A percentile compares a stretch with the other conserved stretches of the same genome.
phyloP scores from a whole-genome alignment of 129 eudicot genomes.

The Flaveria linearis region DNA sequence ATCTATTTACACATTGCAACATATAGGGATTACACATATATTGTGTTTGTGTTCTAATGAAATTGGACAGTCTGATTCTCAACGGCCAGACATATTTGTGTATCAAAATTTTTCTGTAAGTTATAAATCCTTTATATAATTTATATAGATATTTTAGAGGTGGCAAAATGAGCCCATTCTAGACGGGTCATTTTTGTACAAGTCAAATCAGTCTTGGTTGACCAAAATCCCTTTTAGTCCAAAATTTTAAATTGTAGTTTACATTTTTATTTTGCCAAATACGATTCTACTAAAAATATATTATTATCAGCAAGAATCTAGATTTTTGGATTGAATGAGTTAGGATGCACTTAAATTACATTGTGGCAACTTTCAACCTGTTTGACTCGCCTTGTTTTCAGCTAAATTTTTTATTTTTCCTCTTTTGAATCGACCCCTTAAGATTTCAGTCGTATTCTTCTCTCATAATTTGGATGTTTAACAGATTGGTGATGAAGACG shows the following conservation, averaged over 20 bases:
- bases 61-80: slow-evolving; percentile 94
- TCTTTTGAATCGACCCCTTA: too few species aligned
- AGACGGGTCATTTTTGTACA: not conserved
- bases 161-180: not conserved
- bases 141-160: not conserved
- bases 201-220: not conserved
- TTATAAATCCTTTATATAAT: slow-evolving; percentile 12
- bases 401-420: too few species aligned
- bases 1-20: slow-evolving; percentile 85
- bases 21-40: slow-evolving; percentile 85
- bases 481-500: slow-evolving; percentile 86
- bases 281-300: not conserved
- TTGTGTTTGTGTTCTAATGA: slow-evolving; percentile 93
- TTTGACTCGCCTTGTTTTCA: not conserved
- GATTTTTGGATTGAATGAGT: not conserved
- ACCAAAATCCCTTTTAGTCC: not conserved
- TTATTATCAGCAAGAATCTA: not conserved
- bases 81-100: slow-evolving; percentile 70
- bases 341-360: slow-evolving; percentile 1
- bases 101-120: slow-evolving; percentile 83
- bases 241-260: not conserved
- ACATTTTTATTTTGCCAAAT: not conserved
- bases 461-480: slow-evolving; percentile 2
- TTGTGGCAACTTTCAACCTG: not conserved
- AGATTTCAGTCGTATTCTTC: not conserved